These are phyloP conservation scores for Xylariaceae sp. DNA, from an alignment of 2,329 filamentous ascomycete genomes.

Conservation along the genomic window DNA sequence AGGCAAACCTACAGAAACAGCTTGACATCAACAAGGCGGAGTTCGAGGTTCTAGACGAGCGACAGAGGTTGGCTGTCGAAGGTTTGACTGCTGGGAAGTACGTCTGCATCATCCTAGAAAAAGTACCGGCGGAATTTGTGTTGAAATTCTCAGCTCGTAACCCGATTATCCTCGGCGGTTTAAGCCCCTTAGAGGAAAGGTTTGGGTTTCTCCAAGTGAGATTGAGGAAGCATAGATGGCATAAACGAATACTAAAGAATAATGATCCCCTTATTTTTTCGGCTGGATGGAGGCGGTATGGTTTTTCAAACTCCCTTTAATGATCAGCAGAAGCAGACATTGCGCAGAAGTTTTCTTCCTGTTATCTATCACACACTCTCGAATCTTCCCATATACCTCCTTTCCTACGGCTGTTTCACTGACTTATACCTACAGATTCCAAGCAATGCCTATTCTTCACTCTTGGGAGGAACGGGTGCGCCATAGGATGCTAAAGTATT, in stretches of 20 bases:
- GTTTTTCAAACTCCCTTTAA: neutral
- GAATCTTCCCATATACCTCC: constrained; percentile 59
- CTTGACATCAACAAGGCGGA: constrained; percentile 95
- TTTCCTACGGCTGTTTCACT: neutral
- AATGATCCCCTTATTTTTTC: constrained; percentile 98
- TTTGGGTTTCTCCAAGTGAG: constrained; percentile 95
- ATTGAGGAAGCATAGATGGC: constrained; percentile 97
- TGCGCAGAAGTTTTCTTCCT: neutral
- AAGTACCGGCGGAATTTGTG: constrained; percentile 90
- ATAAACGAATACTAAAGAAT: constrained; percentile 98
- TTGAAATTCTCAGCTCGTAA: constrained; percentile 79
- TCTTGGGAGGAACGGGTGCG: constrained; percentile 65
- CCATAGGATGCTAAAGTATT: constrained; percentile 99
- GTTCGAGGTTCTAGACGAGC: constrained; percentile 84
- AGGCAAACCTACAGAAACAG: constrained; percentile 93
- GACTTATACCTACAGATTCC: constrained; percentile 20
- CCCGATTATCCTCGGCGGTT: constrained; percentile 88
- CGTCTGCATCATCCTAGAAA: constrained; percentile 85
- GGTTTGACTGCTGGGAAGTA: constrained; percentile 93
- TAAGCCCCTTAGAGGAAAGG: constrained; percentile 90
- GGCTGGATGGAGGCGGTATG: constrained; percentile 90
- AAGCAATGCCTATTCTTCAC: constrained; percentile 30
- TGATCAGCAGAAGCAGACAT: neutral
- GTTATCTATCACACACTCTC: constrained; percentile 43
- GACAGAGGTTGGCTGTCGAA: constrained; percentile 82